phyloP scores from a whole-genome alignment of 257 asterid species.

The Solanum commersonii region DNA sequence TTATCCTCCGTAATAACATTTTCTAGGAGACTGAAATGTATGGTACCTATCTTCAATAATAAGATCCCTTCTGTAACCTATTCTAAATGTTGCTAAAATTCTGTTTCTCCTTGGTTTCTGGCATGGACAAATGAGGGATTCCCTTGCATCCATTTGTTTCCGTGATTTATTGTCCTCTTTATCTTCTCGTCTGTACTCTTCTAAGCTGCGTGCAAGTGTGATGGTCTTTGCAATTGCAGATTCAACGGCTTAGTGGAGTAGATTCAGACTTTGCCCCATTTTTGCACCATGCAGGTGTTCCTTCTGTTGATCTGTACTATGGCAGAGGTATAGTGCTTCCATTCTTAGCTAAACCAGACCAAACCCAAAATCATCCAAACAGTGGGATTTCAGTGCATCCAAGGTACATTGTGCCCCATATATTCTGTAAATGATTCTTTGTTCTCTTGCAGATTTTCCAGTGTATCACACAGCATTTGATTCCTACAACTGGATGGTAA shows the following conservation, averaged over 20 bases:
- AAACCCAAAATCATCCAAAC: not conserved
- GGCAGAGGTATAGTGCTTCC: slow-evolving; percentile 46
- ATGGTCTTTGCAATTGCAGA: slow-evolving; percentile 21
- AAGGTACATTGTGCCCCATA: slow-evolving; percentile 2
- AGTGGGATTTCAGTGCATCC: not conserved
- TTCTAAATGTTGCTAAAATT: not conserved
- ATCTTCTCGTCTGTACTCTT: not conserved
- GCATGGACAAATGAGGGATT: not conserved
- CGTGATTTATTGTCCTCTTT: not conserved
- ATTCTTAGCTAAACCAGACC: not conserved
- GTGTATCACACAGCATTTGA: slow-evolving; percentile 95
- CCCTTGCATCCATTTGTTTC: not conserved
- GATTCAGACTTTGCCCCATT: slow-evolving; percentile 94
- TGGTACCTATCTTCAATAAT: not conserved
- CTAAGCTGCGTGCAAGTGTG: not conserved
- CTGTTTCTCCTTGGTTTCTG: not conserved
- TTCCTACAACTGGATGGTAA: slow-evolving; percentile 82
- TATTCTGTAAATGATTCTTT: not conserved
- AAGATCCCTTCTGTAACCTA: not conserved
- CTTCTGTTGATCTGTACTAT: slow-evolving; percentile 75
- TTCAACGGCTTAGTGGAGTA: slow-evolving; percentile 72
- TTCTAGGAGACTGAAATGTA: not conserved
- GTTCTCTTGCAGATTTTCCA: slow-evolving; percentile 59
- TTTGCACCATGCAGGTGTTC: slow-evolving; percentile 83
- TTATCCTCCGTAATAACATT: not conserved